phyloP scores from a whole-genome alignment of 768 basidiomycete genomes.

The Phylloporus sp. region DNA sequence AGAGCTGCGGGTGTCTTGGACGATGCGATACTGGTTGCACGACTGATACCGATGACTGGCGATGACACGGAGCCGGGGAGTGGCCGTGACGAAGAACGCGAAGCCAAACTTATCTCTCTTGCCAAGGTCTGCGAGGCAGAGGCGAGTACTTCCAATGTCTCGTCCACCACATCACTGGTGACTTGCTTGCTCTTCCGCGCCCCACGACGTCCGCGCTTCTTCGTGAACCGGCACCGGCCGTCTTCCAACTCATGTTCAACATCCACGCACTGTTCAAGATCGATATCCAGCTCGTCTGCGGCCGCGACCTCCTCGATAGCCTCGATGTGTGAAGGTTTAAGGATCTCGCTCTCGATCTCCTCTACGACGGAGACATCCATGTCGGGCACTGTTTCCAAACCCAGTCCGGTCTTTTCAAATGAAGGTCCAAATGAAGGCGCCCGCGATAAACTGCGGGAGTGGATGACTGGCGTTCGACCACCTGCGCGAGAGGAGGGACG shows the following conservation, averaged over 20 bases:
- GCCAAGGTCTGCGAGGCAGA: slow-evolving; percentile 78
- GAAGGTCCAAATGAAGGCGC: slow-evolving; percentile 57
- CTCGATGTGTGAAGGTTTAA: slow-evolving; percentile 23
- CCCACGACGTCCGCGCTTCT: slow-evolving; percentile 80
- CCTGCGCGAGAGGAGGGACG: slow-evolving; percentile 68
- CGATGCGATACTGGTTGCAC: slow-evolving; percentile 19
- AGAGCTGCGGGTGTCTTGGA: slow-evolving; percentile 41
- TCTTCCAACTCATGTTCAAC: slow-evolving; percentile 32
- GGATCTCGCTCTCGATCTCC: slow-evolving; percentile 36
- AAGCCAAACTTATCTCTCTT: slow-evolving; percentile 73
- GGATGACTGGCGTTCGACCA: slow-evolving; percentile 49
- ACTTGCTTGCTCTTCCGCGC: slow-evolving; percentile 66
- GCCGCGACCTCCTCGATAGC: slow-evolving; percentile 36
- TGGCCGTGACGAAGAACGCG: slow-evolving; percentile 41
- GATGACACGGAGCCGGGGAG: slow-evolving; percentile 12
- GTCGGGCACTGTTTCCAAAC: slow-evolving; percentile 46
- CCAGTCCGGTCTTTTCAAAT: slow-evolving; percentile 40
- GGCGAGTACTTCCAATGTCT: slow-evolving; percentile 66
- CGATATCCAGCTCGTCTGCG: slow-evolving; percentile 30
- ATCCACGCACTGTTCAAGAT: slow-evolving; percentile 13
- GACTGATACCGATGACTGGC: slow-evolving; percentile 21
- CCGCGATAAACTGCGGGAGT: slow-evolving; percentile 54
- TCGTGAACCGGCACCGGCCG: slow-evolving; percentile 51
- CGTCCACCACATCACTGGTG: slow-evolving; percentile 35
- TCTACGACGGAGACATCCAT: slow-evolving; percentile 38